These are phyloP conservation scores for Hymenoscyphus linearis DNA, from an alignment of 2,329 filamentous ascomycete species.

Conservation along the genomic window DNA sequence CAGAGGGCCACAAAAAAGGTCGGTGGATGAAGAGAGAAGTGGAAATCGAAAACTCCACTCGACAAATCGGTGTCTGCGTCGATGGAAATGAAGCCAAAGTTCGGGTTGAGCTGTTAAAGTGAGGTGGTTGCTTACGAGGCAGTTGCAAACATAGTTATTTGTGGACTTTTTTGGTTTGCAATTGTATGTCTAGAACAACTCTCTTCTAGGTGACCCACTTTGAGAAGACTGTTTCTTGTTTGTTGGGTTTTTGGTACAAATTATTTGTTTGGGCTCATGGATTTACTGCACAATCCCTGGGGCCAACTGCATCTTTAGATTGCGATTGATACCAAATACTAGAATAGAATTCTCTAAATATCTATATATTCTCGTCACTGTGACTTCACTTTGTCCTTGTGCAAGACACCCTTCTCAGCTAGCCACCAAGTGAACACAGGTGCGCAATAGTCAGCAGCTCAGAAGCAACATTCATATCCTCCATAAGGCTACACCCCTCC, in stretches of 20 bases:
- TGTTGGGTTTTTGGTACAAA: background rate
- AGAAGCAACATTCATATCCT: background rate
- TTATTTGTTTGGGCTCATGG: background rate
- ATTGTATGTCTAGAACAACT: background rate
- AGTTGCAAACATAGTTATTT: slow-evolving; percentile 7
- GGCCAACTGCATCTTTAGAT: background rate
- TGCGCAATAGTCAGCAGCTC: background rate
- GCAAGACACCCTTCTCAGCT: background rate
- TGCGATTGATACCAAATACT: background rate
- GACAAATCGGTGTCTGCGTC: slow-evolving; percentile 77
- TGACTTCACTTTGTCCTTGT: background rate
- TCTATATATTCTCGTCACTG: background rate
- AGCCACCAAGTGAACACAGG: background rate
- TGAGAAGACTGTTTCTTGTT: background rate
- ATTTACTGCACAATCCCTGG: background rate
- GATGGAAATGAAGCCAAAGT: slow-evolving; percentile 67
- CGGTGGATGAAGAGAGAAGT: slow-evolving; percentile 74
- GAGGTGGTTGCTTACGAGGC: background rate
- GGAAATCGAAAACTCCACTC: slow-evolving; percentile 72
- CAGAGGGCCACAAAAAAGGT: slow-evolving; percentile 35
- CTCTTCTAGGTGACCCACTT: background rate
- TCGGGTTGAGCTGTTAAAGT: slow-evolving; percentile 53
- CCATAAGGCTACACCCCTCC: background rate
- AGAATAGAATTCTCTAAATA: background rate
- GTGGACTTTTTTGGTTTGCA: slow-evolving; percentile 1